Percentiles rank a stretch among this genome's conserved stretches.
Conservation (phyloP, 2,329 filamentous ascomycete species). For the Aspergillus vadensis region DNA sequence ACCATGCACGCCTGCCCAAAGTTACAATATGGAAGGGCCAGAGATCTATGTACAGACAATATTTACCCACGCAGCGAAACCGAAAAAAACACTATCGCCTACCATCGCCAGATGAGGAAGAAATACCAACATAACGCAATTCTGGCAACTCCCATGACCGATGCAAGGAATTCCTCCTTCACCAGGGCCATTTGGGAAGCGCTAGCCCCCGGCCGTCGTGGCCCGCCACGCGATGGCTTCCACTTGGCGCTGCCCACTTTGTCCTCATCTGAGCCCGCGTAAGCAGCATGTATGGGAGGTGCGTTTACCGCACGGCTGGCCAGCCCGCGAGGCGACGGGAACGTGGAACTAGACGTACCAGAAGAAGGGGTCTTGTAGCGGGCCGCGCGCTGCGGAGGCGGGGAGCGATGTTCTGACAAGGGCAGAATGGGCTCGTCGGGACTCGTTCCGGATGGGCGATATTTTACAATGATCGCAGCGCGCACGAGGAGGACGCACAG, state of each 20-base stretch:
- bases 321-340: slow-evolving; percentile 30
- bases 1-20: not conserved
- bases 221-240: slow-evolving; percentile 23
- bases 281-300: slow-evolving; percentile 25
- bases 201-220: slow-evolving; percentile 23
- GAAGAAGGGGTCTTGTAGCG: slow-evolving; percentile 27
- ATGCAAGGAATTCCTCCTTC: slow-evolving; percentile 62
- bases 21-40: not conserved
- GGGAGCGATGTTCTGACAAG: slow-evolving; percentile 31
- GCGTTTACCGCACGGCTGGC: slow-evolving; percentile 31
- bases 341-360: slow-evolving; percentile 37
- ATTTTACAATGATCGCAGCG: slow-evolving; percentile 40
- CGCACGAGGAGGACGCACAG: slow-evolving; percentile 50
- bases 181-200: slow-evolving; percentile 44
- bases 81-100: slow-evolving; percentile 6
- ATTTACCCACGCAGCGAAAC: not conserved
- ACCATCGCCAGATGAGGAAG: slow-evolving; percentile 68
- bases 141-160: slow-evolving; percentile 63
- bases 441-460: slow-evolving; percentile 17
- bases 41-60: not conserved
- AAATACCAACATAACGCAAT: slow-evolving; percentile 66
- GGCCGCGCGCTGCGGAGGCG: slow-evolving; percentile 26
- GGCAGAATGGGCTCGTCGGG: slow-evolving; percentile 29
- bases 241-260: slow-evolving; percentile 29
- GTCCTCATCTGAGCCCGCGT: slow-evolving; percentile 29